Percentiles rank a stretch among this genome's conserved stretches.
Evolutionary conservation across 2,329 filamentous ascomycete species (phyloP).

Genomic region (Pseudopithomyces chartarum): DNA sequence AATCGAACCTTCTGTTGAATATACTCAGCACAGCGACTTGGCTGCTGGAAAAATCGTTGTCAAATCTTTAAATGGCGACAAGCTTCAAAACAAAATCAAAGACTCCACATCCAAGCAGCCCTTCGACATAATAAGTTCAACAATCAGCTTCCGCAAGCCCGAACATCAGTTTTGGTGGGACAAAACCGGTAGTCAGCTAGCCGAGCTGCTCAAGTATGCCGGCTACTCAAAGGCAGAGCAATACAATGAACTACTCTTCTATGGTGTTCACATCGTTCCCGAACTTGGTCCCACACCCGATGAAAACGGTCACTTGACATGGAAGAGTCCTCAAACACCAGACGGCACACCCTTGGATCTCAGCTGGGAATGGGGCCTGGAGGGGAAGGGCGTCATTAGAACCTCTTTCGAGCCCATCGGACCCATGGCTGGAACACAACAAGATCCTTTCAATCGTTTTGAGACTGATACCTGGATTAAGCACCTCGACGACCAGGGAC

Average conservation of each 20-base stretch:
- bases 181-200: conserved; percentile 10
- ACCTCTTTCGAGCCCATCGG: conserved; percentile 19
- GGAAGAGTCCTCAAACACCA: conserved; percentile 18
- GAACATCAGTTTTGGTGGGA: conserved; percentile 17
- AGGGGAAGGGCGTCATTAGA: conserved; percentile 16
- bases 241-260: conserved; percentile 18
- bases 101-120: not conserved
- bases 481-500: conserved; percentile 12
- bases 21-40: not conserved
- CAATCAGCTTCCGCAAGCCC: conserved; percentile 5
- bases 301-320: conserved; percentile 5
- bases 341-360: conserved; percentile 18
- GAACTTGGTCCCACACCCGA: conserved; percentile 12
- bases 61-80: not conserved
- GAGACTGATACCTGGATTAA: conserved; percentile 15
- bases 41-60: not conserved
- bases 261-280: conserved; percentile 12
- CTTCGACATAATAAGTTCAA: conserved; percentile 3
- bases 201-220: conserved; percentile 9
- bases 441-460: conserved; percentile 13
- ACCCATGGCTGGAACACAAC: conserved; percentile 10
- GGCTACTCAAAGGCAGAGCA: conserved; percentile 11
- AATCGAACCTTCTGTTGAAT: not conserved
- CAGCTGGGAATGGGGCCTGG: conserved; percentile 20
- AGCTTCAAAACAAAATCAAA: not conserved